Percentiles rank a stretch among this genome's conserved stretches.
Evolutionary conservation across 768 basidiomycete genomes (phyloP).

Genomic region (Suillus discolor): DNA sequence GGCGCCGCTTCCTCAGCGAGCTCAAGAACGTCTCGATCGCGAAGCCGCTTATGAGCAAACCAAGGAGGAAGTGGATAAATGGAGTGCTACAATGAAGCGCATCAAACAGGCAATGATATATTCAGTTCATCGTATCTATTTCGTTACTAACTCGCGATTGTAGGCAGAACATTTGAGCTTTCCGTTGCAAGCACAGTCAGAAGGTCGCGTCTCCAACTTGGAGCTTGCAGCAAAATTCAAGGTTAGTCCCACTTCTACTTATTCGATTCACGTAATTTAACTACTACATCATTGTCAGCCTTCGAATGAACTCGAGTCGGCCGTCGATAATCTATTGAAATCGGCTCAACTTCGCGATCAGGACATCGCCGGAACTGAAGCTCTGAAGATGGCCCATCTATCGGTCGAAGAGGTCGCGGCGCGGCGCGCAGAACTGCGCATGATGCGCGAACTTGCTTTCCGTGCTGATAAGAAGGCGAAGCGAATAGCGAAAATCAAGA

Average conservation of each 20-base stretch:
- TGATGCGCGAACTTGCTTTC: constrained; percentile 92
- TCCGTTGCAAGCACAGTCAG: constrained; percentile 69
- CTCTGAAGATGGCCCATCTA: constrained; percentile 81
- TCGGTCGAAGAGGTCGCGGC: constrained; percentile 84
- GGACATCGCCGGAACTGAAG: constrained; percentile 77
- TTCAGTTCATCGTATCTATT: background rate
- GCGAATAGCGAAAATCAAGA: constrained; percentile 93
- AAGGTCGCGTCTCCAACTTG: constrained; percentile 63
- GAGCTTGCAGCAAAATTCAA: constrained; percentile 86
- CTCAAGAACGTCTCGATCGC: constrained; percentile 88
- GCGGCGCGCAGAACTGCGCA: constrained; percentile 78
- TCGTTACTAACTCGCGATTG: constrained; percentile 11
- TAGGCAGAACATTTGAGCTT: constrained; percentile 89
- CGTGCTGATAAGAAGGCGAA: constrained; percentile 90
- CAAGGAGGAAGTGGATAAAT: constrained; percentile 90
- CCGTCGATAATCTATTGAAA: constrained; percentile 79
- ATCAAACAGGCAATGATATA: constrained; percentile 71
- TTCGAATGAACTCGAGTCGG: constrained; percentile 80
- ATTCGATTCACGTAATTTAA: constrained; percentile 3
- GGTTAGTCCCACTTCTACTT: constrained; percentile 39
- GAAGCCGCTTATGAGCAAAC: constrained; percentile 95
- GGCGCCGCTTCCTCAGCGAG: constrained; percentile 83
- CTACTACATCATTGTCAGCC: constrained; percentile 49
- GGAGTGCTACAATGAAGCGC: constrained; percentile 88
- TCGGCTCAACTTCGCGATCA: constrained; percentile 82